Base-by-base conservation (phyloP, 2,329 filamentous ascomycete genomes). In the Ophiostoma ulmi region DNA sequence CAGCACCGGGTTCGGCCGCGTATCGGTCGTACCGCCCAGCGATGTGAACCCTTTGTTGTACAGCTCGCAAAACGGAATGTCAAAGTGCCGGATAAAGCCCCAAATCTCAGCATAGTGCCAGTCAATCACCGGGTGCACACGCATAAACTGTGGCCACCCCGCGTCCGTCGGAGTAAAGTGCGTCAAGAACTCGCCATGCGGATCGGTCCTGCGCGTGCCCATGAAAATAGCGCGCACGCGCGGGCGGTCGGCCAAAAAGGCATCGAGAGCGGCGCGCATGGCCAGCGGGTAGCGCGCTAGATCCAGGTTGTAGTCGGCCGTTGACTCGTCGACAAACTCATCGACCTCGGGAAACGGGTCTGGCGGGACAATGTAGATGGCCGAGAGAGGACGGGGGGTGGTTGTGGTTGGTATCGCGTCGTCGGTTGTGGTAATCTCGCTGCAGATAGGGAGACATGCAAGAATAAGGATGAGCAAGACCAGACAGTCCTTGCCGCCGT, bases 21-120 rank as follows among this genome's bases (percentile, higher is more conserved):
- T 99, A 80, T 99, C 93, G 70, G 88, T 89, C 35, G 88, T 93
- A 3, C 95, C 94, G 26, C 95, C 95, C n/a, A 99, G 83, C 74
- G 91, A 94, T 2, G 95, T 75, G 44, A 74, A 73, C 68, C 72
- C 76, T 74, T 84, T 83, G 78, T 97, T 93, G 79, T 99, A 99
- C 36, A 99, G 83, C 13, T 84, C 81, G 79, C 95, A 98, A 78
- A 97, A 99, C 5, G 90, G 88, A 38, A 98, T 88, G 1, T 88
- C 85, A 39, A 98, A 81, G 76, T 91, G 88, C 39, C 90, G 87
- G 73, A 96, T 91, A 78, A 96, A 95, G 22, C 89, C 88, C 95
- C 95, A 98, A 70, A 98, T 94, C 79, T 98, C 94, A 13, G 88
- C 87, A 79, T 97, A 97, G 79, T 95, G 92, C 95, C 95, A 99